phyloP scores from a whole-genome alignment of 495 filamentous ascomycete genomes.

The Lophium mytilinum region DNA sequence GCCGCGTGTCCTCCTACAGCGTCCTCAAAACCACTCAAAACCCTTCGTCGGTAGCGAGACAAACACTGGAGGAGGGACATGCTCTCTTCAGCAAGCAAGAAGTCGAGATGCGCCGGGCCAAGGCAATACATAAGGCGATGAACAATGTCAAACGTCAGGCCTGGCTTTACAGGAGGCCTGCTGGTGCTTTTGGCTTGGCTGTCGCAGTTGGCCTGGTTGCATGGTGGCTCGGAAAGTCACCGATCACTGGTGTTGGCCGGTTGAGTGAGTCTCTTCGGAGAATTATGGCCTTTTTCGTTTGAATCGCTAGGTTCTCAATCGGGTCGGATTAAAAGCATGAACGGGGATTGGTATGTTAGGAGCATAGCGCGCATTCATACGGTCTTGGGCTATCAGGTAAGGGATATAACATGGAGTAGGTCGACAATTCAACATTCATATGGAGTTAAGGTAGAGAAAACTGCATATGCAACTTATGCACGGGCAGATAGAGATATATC shows the following conservation, averaged over 20 bases:
- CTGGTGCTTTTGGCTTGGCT: slow-evolving; percentile 13
- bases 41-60: slow-evolving; percentile 32
- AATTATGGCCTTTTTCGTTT: slow-evolving; percentile 1
- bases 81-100: slow-evolving; percentile 60
- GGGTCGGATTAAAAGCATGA: no score
- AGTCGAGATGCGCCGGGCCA: slow-evolving; percentile 48
- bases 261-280: slow-evolving; percentile 5
- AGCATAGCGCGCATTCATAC: no score
- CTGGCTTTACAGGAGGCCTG: slow-evolving; percentile 14
- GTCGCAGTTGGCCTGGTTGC: slow-evolving; percentile 19
- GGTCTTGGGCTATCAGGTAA: no score
- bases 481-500: no score
- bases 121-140: slow-evolving; percentile 3
- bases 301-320: not conserved
- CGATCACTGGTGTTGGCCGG: not conserved
- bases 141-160: slow-evolving; percentile 1
- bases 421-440: no score
- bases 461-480: no score
- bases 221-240: slow-evolving; percentile 13
- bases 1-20: slow-evolving; percentile 58
- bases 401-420: no score
- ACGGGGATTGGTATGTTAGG: no score
- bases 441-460: no score
- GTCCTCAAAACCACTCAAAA: slow-evolving; percentile 74
- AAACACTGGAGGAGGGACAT: slow-evolving; percentile 53